A percentile compares a stretch with the other conserved stretches of the same genome.
Evolutionary conservation across 2,329 filamentous ascomycete genomes (phyloP).

Genomic region (Penicillium sp.): DNA sequence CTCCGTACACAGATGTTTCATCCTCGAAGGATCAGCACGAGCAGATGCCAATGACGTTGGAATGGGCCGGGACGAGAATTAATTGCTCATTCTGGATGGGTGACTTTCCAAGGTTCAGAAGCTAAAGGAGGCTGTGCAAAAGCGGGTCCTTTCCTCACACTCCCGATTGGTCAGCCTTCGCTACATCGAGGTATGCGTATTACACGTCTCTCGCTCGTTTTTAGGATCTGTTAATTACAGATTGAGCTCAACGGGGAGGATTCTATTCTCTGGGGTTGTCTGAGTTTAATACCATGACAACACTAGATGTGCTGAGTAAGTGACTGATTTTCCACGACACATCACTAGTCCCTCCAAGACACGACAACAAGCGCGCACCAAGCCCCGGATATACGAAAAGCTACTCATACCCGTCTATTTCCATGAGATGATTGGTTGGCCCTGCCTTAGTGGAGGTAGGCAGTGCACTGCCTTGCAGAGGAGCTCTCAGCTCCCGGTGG

Average conservation of each 20-base stretch:
- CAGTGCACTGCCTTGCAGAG: constrained; percentile 23
- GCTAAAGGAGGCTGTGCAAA: constrained; percentile 20
- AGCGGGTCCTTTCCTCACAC: constrained; percentile 15
- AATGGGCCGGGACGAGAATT: constrained; percentile 7
- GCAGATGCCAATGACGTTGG: constrained; percentile 15
- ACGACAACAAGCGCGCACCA: too few relatives aligned
- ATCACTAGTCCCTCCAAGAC: too few relatives aligned
- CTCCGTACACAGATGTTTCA: constrained; percentile 4
- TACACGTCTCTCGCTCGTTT: constrained; percentile 7
- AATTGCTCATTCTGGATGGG: constrained; percentile 14
- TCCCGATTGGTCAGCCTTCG: constrained; percentile 19
- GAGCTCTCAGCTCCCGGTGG: constrained; percentile 18
- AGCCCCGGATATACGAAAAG: too few relatives aligned
- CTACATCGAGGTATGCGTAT: constrained; percentile 10
- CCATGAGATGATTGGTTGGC: too few relatives aligned
- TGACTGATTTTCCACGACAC: too few relatives aligned
- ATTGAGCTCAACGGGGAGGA: too few relatives aligned
- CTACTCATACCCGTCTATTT: too few relatives aligned
- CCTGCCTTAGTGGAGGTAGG: constrained; percentile 17
- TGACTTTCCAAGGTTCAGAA: constrained; percentile 14
- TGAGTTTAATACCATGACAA: too few relatives aligned
- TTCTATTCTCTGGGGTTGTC: too few relatives aligned
- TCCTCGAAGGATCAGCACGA: constrained; percentile 9
- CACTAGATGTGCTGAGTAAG: too few relatives aligned
- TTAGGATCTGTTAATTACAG: too few relatives aligned